Evolutionary conservation across 768 basidiomycete genomes (phyloP).

Genomic region (Roridomyces roridus): DNA sequence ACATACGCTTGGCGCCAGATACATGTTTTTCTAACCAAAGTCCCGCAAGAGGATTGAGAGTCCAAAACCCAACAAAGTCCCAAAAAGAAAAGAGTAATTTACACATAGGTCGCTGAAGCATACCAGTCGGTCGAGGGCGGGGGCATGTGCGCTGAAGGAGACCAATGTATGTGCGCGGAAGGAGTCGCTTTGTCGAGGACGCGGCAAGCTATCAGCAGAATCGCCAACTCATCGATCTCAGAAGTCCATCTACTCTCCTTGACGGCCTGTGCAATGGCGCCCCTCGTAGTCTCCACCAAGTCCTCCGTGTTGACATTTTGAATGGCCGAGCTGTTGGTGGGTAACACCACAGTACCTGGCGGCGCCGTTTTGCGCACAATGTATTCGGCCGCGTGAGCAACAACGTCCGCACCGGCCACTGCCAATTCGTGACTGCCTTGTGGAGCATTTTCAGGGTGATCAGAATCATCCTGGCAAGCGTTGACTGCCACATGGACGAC

Average conservation of each 20-base stretch:
- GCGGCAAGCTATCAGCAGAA: slow-evolving; percentile 25
- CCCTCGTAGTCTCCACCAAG: slow-evolving; percentile 58
- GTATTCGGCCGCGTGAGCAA: slow-evolving; percentile 80
- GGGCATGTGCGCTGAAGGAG: slow-evolving; percentile 32
- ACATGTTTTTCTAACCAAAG: slow-evolving; percentile 28
- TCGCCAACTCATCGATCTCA: slow-evolving; percentile 29
- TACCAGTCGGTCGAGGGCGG: slow-evolving; percentile 21
- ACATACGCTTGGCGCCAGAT: slow-evolving; percentile 27
- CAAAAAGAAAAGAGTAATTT: slow-evolving; percentile 37
- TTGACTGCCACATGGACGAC: slow-evolving; percentile 74
- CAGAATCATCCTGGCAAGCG: slow-evolving; percentile 67
- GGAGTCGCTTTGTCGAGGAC: slow-evolving; percentile 17
- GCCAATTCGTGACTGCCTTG: slow-evolving; percentile 65
- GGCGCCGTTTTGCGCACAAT: slow-evolving; percentile 49
- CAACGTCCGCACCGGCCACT: slow-evolving; percentile 81
- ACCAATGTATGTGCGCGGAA: slow-evolving; percentile 9
- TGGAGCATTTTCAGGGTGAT: slow-evolving; percentile 60
- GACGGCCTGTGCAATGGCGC: slow-evolving; percentile 83
- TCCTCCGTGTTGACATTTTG: slow-evolving; percentile 59
- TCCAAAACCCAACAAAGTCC: slow-evolving; percentile 23
- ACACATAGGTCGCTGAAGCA: slow-evolving; percentile 48
- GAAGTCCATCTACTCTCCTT: slow-evolving; percentile 64
- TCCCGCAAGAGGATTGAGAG: slow-evolving; percentile 30
- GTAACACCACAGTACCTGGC: slow-evolving; percentile 33
- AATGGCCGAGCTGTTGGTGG: slow-evolving; percentile 47